Conservation (phyloP, 1,284 basidiomycete genomes). For the Trametes sp. region DNA sequence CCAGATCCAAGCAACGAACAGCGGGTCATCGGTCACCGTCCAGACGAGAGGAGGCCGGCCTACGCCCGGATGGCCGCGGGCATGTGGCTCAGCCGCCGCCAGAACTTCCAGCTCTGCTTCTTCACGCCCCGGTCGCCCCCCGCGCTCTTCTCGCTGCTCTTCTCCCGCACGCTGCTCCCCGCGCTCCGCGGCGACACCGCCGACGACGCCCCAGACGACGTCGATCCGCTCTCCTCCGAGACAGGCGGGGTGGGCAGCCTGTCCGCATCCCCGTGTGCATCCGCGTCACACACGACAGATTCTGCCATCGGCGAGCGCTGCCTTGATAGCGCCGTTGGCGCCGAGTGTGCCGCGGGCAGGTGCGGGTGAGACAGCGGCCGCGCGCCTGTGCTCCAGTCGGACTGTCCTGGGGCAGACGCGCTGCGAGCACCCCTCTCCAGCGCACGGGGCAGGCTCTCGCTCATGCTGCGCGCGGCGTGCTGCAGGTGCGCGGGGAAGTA, state of each 20-base stretch:
- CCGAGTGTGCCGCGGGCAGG: conserved; percentile 2
- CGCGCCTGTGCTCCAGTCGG: background rate
- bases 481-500: background rate
- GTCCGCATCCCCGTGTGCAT: background rate
- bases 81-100: conserved; percentile 25
- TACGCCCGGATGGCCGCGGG: conserved; percentile 22
- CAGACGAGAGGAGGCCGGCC: background rate
- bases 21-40: background rate
- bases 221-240: conserved; percentile 17
- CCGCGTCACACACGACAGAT: background rate
- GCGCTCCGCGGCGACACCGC: conserved; percentile 3
- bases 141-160: conserved; percentile 4
- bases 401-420: conserved; percentile 17
- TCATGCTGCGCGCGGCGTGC: background rate
- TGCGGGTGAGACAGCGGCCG: conserved; percentile 15
- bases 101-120: conserved; percentile 37
- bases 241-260: conserved; percentile 39
- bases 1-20: background rate
- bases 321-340: conserved; percentile 3
- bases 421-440: conserved; percentile 8
- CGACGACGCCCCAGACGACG: conserved; percentile 1
- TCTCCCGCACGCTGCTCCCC: conserved; percentile 12
- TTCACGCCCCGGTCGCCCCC: too few species aligned
- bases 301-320: conserved; percentile 5
- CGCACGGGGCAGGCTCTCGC: conserved; percentile 3